Base-by-base conservation (phyloP, 2,329 filamentous ascomycete species). In the Cladorrhinum sp. region DNA sequence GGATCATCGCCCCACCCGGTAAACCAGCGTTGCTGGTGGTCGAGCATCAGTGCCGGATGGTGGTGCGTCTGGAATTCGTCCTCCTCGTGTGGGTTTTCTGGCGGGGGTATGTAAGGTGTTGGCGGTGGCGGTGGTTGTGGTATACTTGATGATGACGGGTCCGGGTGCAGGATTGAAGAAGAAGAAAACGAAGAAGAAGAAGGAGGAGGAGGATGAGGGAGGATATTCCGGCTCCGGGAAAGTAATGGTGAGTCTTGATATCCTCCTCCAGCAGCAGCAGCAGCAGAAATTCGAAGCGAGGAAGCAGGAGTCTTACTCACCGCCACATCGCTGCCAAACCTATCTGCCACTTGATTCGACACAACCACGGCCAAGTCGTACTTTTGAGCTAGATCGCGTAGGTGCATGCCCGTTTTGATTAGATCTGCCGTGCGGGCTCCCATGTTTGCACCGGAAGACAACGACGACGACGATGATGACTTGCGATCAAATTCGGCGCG, bases 11-110 rank as follows among this genome's bases (percentile, higher is more conserved):
- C 92, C 94, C 95, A 97, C 65, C 95, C 93, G 3, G 93, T 96
- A 76, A 97, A 96, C 85, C 93, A 97, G 49, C 90, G 85, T 73
- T 97, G 92, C 75, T 98, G 94, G 74, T 97, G 90, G 68, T 96
- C 88, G 8, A 97, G 83, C 30, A 85, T 83, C 39, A 97, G 80
- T 0, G 87, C 85, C 12, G 81, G 74, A 36, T 63, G 56, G 20
- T 53, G n/a, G n/a, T n/a, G n/a, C n/a, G n/a, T n/a, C n/a, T n/a
- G n/a, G n/a, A n/a, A n/a, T n/a, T 5, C 6, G 36, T n/a, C 5
- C 2, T 23, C 28, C 9, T 39, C 48, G 2, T 54, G 14, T 20
- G 50, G 23, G 30, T 26, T 26, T 14, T 48, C 39, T 10, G 18
- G 42, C 60, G 65, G 55, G 16, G 42, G 42, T 4, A 46, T 21